Percentiles rank a stretch among this genome's conserved stretches.
Conservation (phyloP, 768 basidiomycete genomes). For the Amanita pallidorosea region DNA sequence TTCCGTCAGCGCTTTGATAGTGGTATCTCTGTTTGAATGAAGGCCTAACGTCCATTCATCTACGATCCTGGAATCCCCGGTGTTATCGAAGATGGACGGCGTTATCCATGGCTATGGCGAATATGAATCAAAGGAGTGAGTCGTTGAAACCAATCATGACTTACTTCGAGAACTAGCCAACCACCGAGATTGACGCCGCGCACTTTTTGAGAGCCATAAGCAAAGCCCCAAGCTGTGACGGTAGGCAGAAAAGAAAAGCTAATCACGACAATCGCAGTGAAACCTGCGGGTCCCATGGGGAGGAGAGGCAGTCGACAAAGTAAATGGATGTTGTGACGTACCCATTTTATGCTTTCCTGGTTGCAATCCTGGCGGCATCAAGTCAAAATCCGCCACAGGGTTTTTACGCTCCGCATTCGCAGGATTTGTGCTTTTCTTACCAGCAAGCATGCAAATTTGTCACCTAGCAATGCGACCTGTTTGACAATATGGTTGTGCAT, state of each 20-base stretch:
- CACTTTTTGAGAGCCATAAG: constrained; percentile 65
- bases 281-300: constrained; percentile 8
- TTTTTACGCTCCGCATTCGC: too few relatives aligned
- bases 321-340: too few relatives aligned
- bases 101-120: constrained; percentile 61
- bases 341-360: too few relatives aligned
- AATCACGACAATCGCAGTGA: constrained; percentile 8
- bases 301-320: background rate
- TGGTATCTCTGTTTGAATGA: constrained; percentile 40
- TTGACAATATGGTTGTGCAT: too few relatives aligned
- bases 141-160: constrained; percentile 2
- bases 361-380: too few relatives aligned
- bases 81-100: constrained; percentile 63
- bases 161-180: constrained; percentile 38
- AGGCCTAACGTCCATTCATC: constrained; percentile 77
- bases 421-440: too few relatives aligned
- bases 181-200: constrained; percentile 78
- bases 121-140: constrained; percentile 6
- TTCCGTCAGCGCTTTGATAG: constrained; percentile 35
- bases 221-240: constrained; percentile 37
- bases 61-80: constrained; percentile 43
- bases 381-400: too few relatives aligned
- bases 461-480: too few relatives aligned
- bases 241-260: constrained; percentile 11
- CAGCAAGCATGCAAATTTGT: too few relatives aligned